A percentile compares a stretch with the other conserved stretches of the same genome.
Evolutionary conservation across 768 basidiomycete genomes (phyloP).

Genomic region (Boletus pseudopeckii): DNA sequence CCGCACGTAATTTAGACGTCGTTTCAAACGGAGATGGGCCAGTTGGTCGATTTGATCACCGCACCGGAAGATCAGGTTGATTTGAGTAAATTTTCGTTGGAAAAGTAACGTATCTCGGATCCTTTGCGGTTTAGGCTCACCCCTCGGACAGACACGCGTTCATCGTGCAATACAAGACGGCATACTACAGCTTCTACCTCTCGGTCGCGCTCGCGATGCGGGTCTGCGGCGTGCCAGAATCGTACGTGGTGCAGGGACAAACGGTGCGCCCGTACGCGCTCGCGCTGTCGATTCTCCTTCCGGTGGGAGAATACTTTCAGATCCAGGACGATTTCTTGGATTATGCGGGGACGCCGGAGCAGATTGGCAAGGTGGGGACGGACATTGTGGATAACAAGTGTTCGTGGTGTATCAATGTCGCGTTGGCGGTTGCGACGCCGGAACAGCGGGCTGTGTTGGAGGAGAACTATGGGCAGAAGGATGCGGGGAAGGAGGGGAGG

Average conservation of each 20-base stretch:
- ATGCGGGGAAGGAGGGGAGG: slow-evolving; percentile 44
- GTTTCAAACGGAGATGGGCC: slow-evolving; percentile 94
- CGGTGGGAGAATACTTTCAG: slow-evolving; percentile 98
- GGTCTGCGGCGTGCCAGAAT: slow-evolving; percentile 59
- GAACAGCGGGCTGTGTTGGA: slow-evolving; percentile 61
- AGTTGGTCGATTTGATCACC: slow-evolving; percentile 93
- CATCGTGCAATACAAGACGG: slow-evolving; percentile 97
- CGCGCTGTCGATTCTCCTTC: slow-evolving; percentile 79
- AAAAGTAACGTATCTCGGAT: slow-evolving; percentile 39
- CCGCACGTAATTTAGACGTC: slow-evolving; percentile 40
- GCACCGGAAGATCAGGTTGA: slow-evolving; percentile 91
- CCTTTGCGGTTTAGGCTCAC: too few relatives aligned
- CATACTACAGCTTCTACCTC: slow-evolving; percentile 98
- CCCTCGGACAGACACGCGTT: slow-evolving; percentile 62
- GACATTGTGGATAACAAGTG: slow-evolving; percentile 99
- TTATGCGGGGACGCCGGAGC: slow-evolving; percentile 83
- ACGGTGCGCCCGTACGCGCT: slow-evolving; percentile 61
- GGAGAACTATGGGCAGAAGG: slow-evolving; percentile 62
- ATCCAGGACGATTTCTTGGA: slow-evolving; percentile 98
- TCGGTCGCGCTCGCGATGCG: slow-evolving; percentile 94
- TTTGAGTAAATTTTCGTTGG: slow-evolving; percentile 80
- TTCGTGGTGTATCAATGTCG: slow-evolving; percentile 92
- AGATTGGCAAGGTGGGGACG: slow-evolving; percentile 95
- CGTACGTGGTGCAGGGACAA: slow-evolving; percentile 40
- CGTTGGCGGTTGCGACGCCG: slow-evolving; percentile 54